Evolutionary conservation across 2,329 filamentous ascomycete species (phyloP), one percentile per base, ranked within the genome.

Genomic region (Rhynchosporium agropyri): DNA sequence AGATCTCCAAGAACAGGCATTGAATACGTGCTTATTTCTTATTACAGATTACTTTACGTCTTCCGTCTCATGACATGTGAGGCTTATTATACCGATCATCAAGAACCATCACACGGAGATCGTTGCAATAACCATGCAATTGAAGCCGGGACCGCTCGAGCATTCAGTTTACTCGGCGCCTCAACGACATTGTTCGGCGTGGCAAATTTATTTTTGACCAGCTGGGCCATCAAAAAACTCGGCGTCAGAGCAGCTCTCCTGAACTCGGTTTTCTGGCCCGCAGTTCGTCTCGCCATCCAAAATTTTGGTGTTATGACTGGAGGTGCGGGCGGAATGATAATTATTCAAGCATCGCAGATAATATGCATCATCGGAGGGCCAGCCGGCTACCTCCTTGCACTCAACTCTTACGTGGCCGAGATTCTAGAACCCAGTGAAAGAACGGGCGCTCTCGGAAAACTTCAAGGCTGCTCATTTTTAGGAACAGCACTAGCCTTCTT

Each of bases 51-150:
- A 5, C 74, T 89, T 51, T 89, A 88, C 73, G 85, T 88, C 29
- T 90, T 91, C 69, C 85, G 86, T 62, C 72, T 89, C 1, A 90
- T 91, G 87, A 86, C 85, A 56, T 91, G 89, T 74, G 85, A 91
- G 60, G 81, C 83, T 58, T 91, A 86, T 73, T 91, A 90, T 74
- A 77, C 80, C 42, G 77, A 77, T 2, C 83, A 89, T 69, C 79
- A 82, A 12, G 79, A 81, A 0, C 83, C 77, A 56, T 68, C 76
- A 9, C 80, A 79, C 1, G 69, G 74, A 3, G 83, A 87, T 63
- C 79, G 83, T 15, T 91, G 89, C 71, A 80, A 79, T 53, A 79
- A 81, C 40, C 83, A 83, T 60, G 83, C 84, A 65, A 88, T 91
- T 63, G 82, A 88, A 53, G 85, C 87, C 0, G 80, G 81, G 26